Base-by-base conservation (phyloP, 1,284 basidiomycete species). In the Quambalaria eucalypti region DNA sequence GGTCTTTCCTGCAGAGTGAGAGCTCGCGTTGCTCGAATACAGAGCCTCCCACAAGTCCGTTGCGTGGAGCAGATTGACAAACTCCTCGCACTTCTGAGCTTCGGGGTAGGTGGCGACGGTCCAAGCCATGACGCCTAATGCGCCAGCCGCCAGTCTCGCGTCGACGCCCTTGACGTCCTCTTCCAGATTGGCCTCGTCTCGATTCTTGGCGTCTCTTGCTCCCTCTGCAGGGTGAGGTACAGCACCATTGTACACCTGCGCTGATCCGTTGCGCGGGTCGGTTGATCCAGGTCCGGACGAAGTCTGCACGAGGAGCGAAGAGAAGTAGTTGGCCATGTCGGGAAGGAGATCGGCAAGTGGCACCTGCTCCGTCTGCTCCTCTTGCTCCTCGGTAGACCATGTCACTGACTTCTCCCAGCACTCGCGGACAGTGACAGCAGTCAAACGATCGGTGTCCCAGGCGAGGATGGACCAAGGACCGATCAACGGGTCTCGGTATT, bases 381-480 rank as follows among this genome's bases (percentile, higher is more conserved):
- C 33, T 14, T 23, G 23, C 4, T 39, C 52, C 29, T n/a, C 16
- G 5, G 28, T 39, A 6, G 42, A 31, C 59, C 61, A 64, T 23
- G 48, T 68, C 28, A 84, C 66, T 30, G 78, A 72, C 6, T 78
- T 73, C 12, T 74, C 76, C 86, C 86, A 88, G 10, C 82, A 79
- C 0, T 62, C 79, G 14, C 75, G 72, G 0, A 84, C 84, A 16
- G 78, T 71, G 12, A 23, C 14, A 2, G 42, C 16, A 12, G 42
- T 46, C 16, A 78, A 76, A 16, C 84, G 80, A 66, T 90, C 89
- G 23, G 83, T 76, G 64, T 92, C 90, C 69, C 86, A 81, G 19
- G 83, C 80, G 2, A 84, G 80, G 62, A 89, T 81, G 56, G 80
- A 83, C 89, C 89, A 93, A 6, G 87, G 83, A 0, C 88, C 90